Percentiles rank a stretch among this genome's conserved stretches.
Conservation (phyloP, 805 yeast species). For the Pichia phayaonensis region DNA sequence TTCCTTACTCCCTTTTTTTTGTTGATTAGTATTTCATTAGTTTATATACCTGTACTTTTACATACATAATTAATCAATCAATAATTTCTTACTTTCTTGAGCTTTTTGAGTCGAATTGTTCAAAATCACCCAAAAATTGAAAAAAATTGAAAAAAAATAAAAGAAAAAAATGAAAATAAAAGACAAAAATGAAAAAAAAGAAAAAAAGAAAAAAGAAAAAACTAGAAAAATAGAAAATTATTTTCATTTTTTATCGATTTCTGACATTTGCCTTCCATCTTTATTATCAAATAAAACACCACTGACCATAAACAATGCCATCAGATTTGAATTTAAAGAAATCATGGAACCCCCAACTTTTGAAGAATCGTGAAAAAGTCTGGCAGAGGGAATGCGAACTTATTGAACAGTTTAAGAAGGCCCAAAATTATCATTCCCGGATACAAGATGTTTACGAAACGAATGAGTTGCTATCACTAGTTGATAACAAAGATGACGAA, state of each 20-base stretch:
- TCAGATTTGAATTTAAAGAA: conserved; percentile 85
- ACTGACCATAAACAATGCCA: conserved; percentile 29
- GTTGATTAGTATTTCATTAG: neutral
- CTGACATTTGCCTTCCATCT: neutral
- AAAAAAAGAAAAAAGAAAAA: too few species aligned
- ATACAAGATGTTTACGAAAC: conserved; percentile 54
- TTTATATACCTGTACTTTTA: neutral
- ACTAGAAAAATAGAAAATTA: too few species aligned
- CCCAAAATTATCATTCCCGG: conserved; percentile 58
- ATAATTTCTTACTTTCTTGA: too few species aligned
- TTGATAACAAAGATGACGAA: conserved; percentile 30
- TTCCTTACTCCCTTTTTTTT: neutral
- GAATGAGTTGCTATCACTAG: conserved; percentile 36
- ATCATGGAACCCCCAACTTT: conserved; percentile 91
- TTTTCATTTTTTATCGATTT: neutral
- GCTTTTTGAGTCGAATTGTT: too few species aligned
- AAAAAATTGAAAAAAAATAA: too few species aligned
- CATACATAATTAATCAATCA: neutral
- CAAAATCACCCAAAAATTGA: too few species aligned
- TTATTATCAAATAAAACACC: neutral
- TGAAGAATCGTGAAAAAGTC: conserved; percentile 78
- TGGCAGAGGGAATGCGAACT: conserved; percentile 78
- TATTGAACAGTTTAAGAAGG: conserved; percentile 58
- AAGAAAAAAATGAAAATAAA: too few species aligned
- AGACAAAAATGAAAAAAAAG: too few species aligned